phyloP scores from a whole-genome alignment of 306 rosid species.

The Rubus idaeus region DNA sequence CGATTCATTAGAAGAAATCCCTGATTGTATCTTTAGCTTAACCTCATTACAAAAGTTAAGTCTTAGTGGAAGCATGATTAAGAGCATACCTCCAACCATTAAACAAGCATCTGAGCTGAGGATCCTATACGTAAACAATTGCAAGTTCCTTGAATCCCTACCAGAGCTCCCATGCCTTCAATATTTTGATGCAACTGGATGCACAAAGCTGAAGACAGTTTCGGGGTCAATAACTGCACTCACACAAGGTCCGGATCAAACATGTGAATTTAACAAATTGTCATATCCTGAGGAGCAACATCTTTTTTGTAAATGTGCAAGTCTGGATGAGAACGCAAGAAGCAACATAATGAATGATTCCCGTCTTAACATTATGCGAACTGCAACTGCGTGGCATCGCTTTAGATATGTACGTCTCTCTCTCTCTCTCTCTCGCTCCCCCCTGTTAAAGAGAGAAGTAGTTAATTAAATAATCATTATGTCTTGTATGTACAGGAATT shows the following conservation, averaged over 20 bases:
- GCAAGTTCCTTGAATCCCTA: neutral
- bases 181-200: neutral
- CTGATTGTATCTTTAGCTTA: neutral
- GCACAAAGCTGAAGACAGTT: neutral
- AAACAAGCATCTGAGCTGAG: neutral
- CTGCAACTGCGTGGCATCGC: neutral
- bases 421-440: too few relatives aligned
- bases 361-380: neutral
- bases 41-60: neutral
- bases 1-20: neutral
- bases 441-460: neutral
- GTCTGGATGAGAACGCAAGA: constrained; percentile 5
- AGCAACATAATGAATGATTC: constrained; percentile 2
- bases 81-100: neutral
- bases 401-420: neutral
- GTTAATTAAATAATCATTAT: too few relatives aligned
- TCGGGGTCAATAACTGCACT: neutral
- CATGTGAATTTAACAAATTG: too few relatives aligned
- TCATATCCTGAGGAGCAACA: too few relatives aligned
- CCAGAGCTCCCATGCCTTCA: neutral
- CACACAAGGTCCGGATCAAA: neutral
- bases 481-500: too few relatives aligned
- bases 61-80: neutral
- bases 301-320: neutral
- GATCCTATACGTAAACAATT: fast-evolving